A percentile compares a stretch with the other conserved stretches of the same genome.
Evolutionary conservation across 495 filamentous ascomycete genomes (phyloP).

Genomic region (Penicillium ochrochloron): DNA sequence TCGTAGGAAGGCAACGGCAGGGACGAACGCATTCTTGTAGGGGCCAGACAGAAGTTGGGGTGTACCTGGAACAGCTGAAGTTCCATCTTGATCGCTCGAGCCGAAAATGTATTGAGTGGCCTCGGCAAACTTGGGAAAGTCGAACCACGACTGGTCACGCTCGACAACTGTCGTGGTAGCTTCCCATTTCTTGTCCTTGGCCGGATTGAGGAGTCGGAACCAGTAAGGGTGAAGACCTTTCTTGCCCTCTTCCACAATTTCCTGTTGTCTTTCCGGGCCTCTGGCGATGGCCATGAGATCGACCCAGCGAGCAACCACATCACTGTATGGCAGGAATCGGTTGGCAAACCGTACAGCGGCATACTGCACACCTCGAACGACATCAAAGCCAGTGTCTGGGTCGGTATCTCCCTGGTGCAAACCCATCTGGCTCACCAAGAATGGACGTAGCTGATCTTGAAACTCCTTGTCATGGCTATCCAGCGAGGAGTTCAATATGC

Average conservation of each 20-base stretch:
- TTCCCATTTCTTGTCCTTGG: slow-evolving; percentile 36
- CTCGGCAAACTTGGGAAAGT: slow-evolving; percentile 52
- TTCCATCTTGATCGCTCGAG: slow-evolving; percentile 25
- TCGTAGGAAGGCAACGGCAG: slow-evolving; percentile 71
- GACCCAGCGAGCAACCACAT: slow-evolving; percentile 83
- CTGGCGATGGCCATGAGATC: slow-evolving; percentile 78
- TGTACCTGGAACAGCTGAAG: slow-evolving; percentile 25
- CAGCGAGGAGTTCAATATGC: slow-evolving; percentile 65
- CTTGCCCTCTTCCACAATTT: slow-evolving; percentile 86
- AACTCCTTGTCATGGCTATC: slow-evolving; percentile 49
- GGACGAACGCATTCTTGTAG: slow-evolving; percentile 52
- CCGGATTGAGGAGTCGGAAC: slow-evolving; percentile 68
- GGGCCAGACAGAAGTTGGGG: slow-evolving; percentile 37
- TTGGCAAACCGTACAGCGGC: slow-evolving; percentile 89
- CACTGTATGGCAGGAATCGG: slow-evolving; percentile 78
- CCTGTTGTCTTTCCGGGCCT: slow-evolving; percentile 65
- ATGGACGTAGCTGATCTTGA: slow-evolving; percentile 54
- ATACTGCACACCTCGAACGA: slow-evolving; percentile 72
- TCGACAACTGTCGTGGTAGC: slow-evolving; percentile 18
- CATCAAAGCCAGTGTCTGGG: slow-evolving; percentile 40
- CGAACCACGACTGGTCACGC: slow-evolving; percentile 39
- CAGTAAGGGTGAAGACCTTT: slow-evolving; percentile 86
- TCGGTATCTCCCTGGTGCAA: slow-evolving; percentile 54
- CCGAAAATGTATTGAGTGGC: slow-evolving; percentile 40
- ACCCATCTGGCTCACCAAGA: slow-evolving; percentile 71